Evolutionary conservation across 768 basidiomycete species (phyloP).

Genomic region (Serendipita indica): DNA sequence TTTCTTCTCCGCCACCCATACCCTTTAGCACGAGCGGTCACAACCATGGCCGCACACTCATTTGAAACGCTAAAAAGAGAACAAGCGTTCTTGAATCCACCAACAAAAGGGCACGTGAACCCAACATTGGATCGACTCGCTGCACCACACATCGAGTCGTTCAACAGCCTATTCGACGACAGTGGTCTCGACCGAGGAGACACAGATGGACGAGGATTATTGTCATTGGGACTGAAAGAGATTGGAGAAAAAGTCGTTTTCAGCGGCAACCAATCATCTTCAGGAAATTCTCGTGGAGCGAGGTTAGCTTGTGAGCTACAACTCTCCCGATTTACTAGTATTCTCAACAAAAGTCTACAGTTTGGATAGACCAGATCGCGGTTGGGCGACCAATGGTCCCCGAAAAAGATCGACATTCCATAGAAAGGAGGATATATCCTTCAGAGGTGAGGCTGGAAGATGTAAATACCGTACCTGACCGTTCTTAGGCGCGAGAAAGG

Average conservation of each 20-base stretch:
- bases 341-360: slow-evolving; percentile 28
- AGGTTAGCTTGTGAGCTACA: slow-evolving; percentile 48
- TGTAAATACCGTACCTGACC: background rate
- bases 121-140: slow-evolving; percentile 86
- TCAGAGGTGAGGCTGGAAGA: slow-evolving; percentile 46
- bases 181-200: slow-evolving; percentile 61
- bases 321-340: background rate
- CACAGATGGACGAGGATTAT: slow-evolving; percentile 62
- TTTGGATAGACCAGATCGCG: slow-evolving; percentile 78
- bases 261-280: slow-evolving; percentile 42
- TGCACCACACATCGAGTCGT: slow-evolving; percentile 84
- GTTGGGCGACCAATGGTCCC: slow-evolving; percentile 77
- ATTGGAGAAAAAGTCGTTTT: slow-evolving; percentile 88
- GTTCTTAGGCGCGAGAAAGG: slow-evolving; percentile 71
- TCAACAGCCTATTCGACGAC: slow-evolving; percentile 93
- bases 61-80: slow-evolving; percentile 78
- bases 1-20: too few species aligned
- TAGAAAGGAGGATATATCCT: slow-evolving; percentile 71
- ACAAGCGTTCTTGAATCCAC: slow-evolving; percentile 59
- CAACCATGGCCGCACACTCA: slow-evolving; percentile 12
- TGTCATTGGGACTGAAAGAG: slow-evolving; percentile 65
- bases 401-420: slow-evolving; percentile 61
- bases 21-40: too few species aligned
- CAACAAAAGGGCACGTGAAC: slow-evolving; percentile 49
- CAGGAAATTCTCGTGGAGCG: background rate